Conservation (phyloP, 768 basidiomycete genomes). For the Podaxis carcinomalis region DNA sequence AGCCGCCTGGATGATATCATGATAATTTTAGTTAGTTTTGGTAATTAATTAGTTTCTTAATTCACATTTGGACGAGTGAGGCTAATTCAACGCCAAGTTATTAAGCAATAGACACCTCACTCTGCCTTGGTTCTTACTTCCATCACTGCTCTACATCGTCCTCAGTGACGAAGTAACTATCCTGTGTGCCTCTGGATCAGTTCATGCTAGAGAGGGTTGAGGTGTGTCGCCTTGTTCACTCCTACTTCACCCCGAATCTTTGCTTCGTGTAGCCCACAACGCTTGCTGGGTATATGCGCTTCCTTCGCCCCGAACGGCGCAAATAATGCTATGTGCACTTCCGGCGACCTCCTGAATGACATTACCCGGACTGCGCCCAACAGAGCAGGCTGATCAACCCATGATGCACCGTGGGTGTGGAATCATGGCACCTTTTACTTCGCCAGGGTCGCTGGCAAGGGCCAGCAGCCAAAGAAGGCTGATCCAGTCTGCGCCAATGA, state of each 20-base stretch:
- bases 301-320: background rate
- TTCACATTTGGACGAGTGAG: background rate
- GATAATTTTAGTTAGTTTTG: constrained; percentile 6
- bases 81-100: background rate
- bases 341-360: background rate
- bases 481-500: background rate
- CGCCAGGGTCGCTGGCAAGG: constrained; percentile 4
- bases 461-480: background rate
- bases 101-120: background rate
- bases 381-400: background rate
- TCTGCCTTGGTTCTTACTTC: background rate
- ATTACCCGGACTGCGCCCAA: background rate
- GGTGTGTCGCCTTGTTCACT: constrained; percentile 2
- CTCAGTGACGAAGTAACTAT: background rate
- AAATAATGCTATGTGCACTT: background rate
- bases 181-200: too few species aligned
- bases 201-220: background rate
- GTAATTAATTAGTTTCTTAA: constrained; percentile 4
- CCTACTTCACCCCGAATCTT: background rate
- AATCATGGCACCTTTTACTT: background rate
- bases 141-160: background rate
- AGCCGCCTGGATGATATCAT: constrained; percentile 2
- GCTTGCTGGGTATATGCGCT: background rate
- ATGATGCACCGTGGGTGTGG: constrained; percentile 6
- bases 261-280: background rate